Base-by-base conservation (phyloP, 306 rosid species). In the Erythrophleum fordii region DNA sequence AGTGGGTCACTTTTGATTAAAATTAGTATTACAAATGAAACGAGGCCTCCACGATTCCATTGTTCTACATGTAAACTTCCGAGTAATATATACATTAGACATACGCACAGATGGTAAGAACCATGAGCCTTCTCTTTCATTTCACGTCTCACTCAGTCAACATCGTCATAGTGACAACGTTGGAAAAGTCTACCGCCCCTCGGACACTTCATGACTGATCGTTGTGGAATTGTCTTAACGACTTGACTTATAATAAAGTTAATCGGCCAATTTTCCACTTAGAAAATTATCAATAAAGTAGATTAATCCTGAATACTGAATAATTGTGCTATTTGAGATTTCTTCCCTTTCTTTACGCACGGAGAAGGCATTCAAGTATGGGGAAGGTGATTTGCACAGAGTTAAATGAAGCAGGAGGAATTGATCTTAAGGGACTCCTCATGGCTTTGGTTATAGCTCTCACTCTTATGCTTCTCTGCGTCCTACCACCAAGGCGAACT, bases 401-500 rank as follows among this genome's bases (percentile, higher is more conserved):
- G 11, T 13, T 67, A 5, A 39, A 16, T 39, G 31, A 41, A n/a
- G 52, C 18, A 22, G 18, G 22, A 4, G n/a, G 31, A 28, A 35
- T 76, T 66, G 10, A 20, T 67, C 31, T 67, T 22, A 26, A 10
- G n/a, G 72, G 51, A 11, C 34, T 67, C 5, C 34, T 67, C 72
- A 11, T 67, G 14, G 52, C 51, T 11, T 20, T 22, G 72, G 5
- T 41, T 7, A 39, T 67, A 41, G 72, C 26, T 20, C 52, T 67
- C 51, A 12, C 25, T 22, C 52, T 67, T 67, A 8, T 67, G n/a
- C 3, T 80, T 67, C 16, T 80, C 62, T 86, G 85, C 28, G 12
- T 61, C 41, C 26, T 83, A 16, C 56, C 68, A 0, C 46, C 29
- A 13, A 86, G 84, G 72, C 28, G 92, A 77, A 5, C 9, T 67